These are phyloP conservation scores for Andrographis paniculata DNA, from an alignment of 305 asterid species.

Conservation along the genomic window DNA sequence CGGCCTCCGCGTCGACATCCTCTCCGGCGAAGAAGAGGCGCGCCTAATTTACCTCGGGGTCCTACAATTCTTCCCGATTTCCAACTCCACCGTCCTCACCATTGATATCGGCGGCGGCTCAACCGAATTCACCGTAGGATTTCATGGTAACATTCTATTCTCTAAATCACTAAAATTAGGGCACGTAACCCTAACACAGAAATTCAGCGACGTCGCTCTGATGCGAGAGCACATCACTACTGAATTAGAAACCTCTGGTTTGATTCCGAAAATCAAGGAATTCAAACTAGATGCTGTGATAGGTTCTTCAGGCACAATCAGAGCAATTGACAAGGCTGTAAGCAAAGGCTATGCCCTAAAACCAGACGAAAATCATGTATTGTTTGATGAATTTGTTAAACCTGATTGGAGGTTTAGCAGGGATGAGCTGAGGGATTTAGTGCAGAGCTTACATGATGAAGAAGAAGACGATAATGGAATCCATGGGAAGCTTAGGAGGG, in stretches of 20 bases:
- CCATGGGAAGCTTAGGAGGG: slow-evolving; percentile 35
- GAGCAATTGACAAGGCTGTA: slow-evolving; percentile 63
- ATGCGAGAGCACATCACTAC: slow-evolving; percentile 44
- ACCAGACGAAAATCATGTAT: slow-evolving; percentile 27
- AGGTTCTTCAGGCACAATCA: slow-evolving; percentile 78
- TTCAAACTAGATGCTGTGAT: slow-evolving; percentile 43
- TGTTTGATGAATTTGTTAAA: slow-evolving; percentile 29
- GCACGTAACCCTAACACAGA: slow-evolving; percentile 49
- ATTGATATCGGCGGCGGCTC: slow-evolving; percentile 88
- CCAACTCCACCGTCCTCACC: slow-evolving; percentile 39
- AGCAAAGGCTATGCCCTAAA: slow-evolving; percentile 34
- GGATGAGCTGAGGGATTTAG: slow-evolving; percentile 43
- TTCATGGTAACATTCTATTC: slow-evolving; percentile 38
- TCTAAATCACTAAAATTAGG: slow-evolving; percentile 58
- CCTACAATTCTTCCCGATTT: slow-evolving; percentile 53
- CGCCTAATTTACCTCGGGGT: slow-evolving; percentile 68
- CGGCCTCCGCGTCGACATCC: slow-evolving; percentile 37
- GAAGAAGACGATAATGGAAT: slow-evolving; percentile 36
- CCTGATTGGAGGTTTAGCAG: slow-evolving; percentile 61
- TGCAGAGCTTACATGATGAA: slow-evolving; percentile 34
- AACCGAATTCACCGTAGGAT: slow-evolving; percentile 61
- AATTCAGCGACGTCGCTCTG: slow-evolving; percentile 23
- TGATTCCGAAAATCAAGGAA: slow-evolving; percentile 35
- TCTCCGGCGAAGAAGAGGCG: slow-evolving; percentile 73
- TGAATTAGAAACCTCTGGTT: slow-evolving; percentile 33